Evolutionary conservation across 2,329 filamentous ascomycete genomes (phyloP).

Genomic region (Microdochium bolleyi): DNA sequence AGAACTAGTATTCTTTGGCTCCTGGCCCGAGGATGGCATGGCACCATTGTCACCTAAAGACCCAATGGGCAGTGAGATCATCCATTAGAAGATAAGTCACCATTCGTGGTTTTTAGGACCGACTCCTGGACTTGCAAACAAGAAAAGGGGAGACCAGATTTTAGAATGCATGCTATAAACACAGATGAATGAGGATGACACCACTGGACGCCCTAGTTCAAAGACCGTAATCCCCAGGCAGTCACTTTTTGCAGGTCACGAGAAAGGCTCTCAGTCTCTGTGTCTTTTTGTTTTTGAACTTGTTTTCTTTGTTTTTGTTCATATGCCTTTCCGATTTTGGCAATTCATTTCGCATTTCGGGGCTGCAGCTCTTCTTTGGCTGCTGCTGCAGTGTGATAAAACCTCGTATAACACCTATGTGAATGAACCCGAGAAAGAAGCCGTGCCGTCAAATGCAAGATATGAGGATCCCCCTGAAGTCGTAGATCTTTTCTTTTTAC

Average conservation of each 20-base stretch:
- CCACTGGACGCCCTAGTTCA: no score
- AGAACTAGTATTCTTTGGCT: no score
- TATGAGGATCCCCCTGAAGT: neutral
- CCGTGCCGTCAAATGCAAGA: slow-evolving; percentile 1
- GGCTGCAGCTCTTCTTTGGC: neutral
- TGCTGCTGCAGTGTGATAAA: neutral
- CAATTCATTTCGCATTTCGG: neutral
- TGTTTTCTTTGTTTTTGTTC: slow-evolving; percentile 1
- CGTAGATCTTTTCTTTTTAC: neutral
- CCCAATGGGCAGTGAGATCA: no score
- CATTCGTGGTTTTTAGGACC: no score
- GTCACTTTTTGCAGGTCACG: neutral
- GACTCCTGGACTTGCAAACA: no score
- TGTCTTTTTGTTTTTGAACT: neutral
- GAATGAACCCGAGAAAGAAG: slow-evolving; percentile 1
- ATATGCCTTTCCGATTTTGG: neutral
- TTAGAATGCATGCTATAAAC: no score
- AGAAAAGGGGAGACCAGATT: no score
- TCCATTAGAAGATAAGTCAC: no score
- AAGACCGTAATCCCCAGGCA: no score
- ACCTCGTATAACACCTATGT: neutral
- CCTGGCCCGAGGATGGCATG: no score
- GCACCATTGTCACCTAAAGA: no score
- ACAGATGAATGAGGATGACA: no score
- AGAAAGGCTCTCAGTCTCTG: neutral